phyloP scores from a whole-genome alignment of 129 eudicot species.

The Smallanthus sonchifolius region DNA sequence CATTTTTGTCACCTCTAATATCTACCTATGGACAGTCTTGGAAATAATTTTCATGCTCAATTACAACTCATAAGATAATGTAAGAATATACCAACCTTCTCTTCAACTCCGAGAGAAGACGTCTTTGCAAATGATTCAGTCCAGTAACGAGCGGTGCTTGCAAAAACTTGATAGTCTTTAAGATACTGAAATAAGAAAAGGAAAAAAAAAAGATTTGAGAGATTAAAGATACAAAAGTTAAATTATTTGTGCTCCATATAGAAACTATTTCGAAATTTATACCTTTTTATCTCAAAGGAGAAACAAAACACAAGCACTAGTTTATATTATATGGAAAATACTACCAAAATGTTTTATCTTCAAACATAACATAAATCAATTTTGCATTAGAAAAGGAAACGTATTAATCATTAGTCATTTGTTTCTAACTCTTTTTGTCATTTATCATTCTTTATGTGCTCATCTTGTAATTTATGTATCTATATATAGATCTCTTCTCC shows the following conservation, averaged over 20 bases:
- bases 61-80: neutral
- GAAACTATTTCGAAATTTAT: neutral
- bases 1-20: neutral
- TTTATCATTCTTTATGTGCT: no score
- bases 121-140: constrained; percentile 79
- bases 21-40: neutral
- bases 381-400: neutral
- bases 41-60: neutral
- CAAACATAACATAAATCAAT: neutral
- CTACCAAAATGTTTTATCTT: neutral
- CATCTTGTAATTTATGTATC: no score
- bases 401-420: no score
- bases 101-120: constrained; percentile 72
- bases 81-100: constrained; percentile 48
- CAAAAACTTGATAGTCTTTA: constrained; percentile 62
- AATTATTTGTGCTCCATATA: neutral
- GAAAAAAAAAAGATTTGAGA: neutral
- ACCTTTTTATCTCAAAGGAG: neutral
- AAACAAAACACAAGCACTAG: neutral
- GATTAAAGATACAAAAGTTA: neutral
- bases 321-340: neutral
- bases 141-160: constrained; percentile 93
- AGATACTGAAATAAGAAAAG: constrained; percentile 52
- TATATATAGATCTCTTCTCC: no score
- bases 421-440: no score